These are phyloP conservation scores for Syncephalastrum monosporum DNA, from an alignment of 371 early-diverging fungal species.

Conservation along the genomic window DNA sequence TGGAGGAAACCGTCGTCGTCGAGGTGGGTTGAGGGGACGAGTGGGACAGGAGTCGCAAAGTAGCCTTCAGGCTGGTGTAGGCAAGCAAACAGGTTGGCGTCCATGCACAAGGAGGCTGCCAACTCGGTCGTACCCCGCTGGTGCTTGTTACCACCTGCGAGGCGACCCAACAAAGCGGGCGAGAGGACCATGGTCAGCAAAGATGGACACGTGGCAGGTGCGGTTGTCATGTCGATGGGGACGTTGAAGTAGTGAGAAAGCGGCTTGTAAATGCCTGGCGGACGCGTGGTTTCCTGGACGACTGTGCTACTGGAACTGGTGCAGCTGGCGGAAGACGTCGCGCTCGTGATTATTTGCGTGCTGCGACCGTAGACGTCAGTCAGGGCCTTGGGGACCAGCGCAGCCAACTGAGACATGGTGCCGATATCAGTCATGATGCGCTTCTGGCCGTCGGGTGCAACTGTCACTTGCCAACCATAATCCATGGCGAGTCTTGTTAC, in stretches of 20 bases:
- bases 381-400: slow-evolving; percentile 19
- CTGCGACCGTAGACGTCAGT: slow-evolving; percentile 16
- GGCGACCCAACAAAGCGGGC: too few species aligned
- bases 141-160: too few species aligned
- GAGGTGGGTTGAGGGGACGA: neutral
- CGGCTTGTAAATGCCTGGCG: too few species aligned
- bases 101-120: too few species aligned
- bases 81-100: neutral
- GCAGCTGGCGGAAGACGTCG: neutral
- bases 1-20: neutral
- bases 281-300: too few species aligned
- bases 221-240: too few species aligned
- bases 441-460: slow-evolving; percentile 20
- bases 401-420: slow-evolving; percentile 21
- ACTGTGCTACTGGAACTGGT: too few species aligned
- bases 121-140: too few species aligned
- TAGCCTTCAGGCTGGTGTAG: slow-evolving; percentile 4
- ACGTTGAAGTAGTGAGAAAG: too few species aligned
- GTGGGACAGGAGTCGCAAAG: neutral
- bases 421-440: slow-evolving; percentile 19
- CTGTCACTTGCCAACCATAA: slow-evolving; percentile 23
- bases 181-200: too few species aligned
- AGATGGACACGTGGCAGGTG: too few species aligned
- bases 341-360: slow-evolving; percentile 1
- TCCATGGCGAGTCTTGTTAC: slow-evolving; percentile 19